Evolutionary conservation across 176 grass and related monocot genomes (phyloP).

Genomic region (Microstegium vimineum): DNA sequence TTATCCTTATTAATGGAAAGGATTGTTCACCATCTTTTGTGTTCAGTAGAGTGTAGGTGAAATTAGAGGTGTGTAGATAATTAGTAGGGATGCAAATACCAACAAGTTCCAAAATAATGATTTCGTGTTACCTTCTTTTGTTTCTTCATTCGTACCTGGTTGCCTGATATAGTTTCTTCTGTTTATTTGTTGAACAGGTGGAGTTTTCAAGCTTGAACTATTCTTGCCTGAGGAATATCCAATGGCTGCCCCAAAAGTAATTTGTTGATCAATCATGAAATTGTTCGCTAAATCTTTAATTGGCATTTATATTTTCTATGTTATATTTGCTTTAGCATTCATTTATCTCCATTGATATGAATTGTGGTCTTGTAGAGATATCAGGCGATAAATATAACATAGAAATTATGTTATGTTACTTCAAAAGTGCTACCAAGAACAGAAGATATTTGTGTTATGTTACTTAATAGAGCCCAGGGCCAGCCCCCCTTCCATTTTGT

Average conservation of each 20-base stretch:
- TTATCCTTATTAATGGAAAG: background rate
- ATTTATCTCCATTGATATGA: background rate
- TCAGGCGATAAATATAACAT: too few relatives aligned
- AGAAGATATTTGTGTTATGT: background rate
- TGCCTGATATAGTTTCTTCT: slow-evolving; percentile 13
- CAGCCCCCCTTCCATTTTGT: background rate
- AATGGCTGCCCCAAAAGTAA: slow-evolving; percentile 92
- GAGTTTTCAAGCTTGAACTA: slow-evolving; percentile 91
- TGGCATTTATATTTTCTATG: background rate
- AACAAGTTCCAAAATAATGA: background rate
- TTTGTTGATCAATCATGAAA: slow-evolving; percentile 6
- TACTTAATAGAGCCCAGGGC: background rate
- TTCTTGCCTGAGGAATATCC: slow-evolving; percentile 98
- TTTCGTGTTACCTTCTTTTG: background rate
- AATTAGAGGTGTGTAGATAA: background rate
- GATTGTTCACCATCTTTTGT: background rate
- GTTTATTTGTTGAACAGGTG: slow-evolving; percentile 46
- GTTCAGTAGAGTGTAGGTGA: background rate
- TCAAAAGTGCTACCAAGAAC: background rate
- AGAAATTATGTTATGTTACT: too few relatives aligned
- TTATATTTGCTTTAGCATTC: background rate
- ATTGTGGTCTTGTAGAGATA: too few relatives aligned
- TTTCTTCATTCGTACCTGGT: slow-evolving; percentile 7
- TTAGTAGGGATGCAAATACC: background rate
- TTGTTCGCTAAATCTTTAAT: background rate